A percentile compares a stretch with the other conserved stretches of the same genome.
Conservation (phyloP, 352 stramenopile genomes). For the Plasmopara halstedii region DNA sequence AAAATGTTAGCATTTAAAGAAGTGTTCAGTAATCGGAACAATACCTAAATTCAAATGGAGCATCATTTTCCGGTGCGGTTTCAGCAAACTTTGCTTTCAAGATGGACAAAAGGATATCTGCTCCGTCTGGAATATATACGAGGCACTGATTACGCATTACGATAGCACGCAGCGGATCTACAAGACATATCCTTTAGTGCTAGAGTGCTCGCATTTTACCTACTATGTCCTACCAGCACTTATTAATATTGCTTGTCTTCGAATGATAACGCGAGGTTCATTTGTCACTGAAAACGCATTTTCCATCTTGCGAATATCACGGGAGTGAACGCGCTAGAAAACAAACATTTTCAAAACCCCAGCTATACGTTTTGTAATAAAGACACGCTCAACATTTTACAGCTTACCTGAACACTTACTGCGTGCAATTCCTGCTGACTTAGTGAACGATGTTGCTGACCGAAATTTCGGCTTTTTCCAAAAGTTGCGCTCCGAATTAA, state of each 20-base stretch:
- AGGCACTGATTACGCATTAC: slow-evolving; percentile 42
- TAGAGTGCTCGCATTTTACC: neutral
- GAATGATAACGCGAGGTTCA: slow-evolving; percentile 48
- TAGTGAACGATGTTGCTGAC: slow-evolving; percentile 8
- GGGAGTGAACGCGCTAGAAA: slow-evolving; percentile 41
- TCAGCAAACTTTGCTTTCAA: slow-evolving; percentile 47
- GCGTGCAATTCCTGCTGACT: slow-evolving; percentile 16
- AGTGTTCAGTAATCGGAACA: neutral
- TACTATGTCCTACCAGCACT: slow-evolving; percentile 31
- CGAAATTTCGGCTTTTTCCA: slow-evolving; percentile 15
- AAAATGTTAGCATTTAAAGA: neutral
- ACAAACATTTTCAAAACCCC: neutral
- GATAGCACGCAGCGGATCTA: slow-evolving; percentile 52
- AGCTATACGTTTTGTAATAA: too few relatives aligned
- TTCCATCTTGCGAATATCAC: slow-evolving; percentile 66
- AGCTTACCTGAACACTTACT: slow-evolving; percentile 23
- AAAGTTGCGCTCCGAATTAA: slow-evolving; percentile 14
- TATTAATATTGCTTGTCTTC: slow-evolving; percentile 60
- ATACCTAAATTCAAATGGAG: slow-evolving; percentile 45
- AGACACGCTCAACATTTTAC: neutral
- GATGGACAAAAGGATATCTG: slow-evolving; percentile 30
- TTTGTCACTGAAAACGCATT: slow-evolving; percentile 57
- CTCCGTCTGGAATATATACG: slow-evolving; percentile 38
- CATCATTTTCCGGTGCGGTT: slow-evolving; percentile 28
- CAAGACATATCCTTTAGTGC: neutral